These are phyloP conservation scores for Tetrapisispora phaffii DNA, from an alignment of 805 yeast species.

Conservation along the genomic window DNA sequence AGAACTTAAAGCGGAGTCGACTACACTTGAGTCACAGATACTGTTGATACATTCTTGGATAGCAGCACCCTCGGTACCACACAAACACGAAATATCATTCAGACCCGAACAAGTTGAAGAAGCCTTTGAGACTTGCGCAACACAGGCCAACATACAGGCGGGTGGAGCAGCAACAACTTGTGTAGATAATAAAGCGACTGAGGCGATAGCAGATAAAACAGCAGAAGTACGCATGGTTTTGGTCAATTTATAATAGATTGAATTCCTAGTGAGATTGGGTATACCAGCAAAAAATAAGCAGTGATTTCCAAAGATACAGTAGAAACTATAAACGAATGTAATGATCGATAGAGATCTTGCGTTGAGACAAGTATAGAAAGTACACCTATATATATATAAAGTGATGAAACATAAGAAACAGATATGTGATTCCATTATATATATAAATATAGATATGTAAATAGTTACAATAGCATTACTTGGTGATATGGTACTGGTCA, in stretches of 20 bases:
- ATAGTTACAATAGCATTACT: not conserved
- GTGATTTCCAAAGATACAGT: too few relatives aligned
- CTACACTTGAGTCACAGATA: conserved; percentile 43
- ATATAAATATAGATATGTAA: not conserved
- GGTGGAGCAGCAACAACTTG: conserved; percentile 66
- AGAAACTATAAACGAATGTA: not conserved
- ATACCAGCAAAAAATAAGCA: not conserved
- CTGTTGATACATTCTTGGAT: conserved; percentile 54
- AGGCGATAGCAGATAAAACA: conserved; percentile 20
- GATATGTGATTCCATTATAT: not conserved
- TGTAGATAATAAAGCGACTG: conserved; percentile 21
- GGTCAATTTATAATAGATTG: not conserved
- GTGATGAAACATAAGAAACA: not conserved
- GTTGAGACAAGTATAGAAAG: too few relatives aligned
- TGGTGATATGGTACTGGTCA: too few relatives aligned
- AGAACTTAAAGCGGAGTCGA: conserved; percentile 48
- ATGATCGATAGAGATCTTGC: not conserved
- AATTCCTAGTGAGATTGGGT: not conserved
- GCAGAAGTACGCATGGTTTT: conserved; percentile 21
- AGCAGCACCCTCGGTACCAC: conserved; percentile 44
- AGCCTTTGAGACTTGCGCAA: conserved; percentile 50
- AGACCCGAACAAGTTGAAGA: conserved; percentile 48
- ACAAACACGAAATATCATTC: conserved; percentile 59
- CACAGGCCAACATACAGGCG: conserved; percentile 87
- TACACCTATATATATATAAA: too few relatives aligned